Percentiles rank a stretch among this genome's conserved stretches.
Evolutionary conservation across 192 early-diverging fungal species (phyloP).

Genomic region (Podila clonocystis): DNA sequence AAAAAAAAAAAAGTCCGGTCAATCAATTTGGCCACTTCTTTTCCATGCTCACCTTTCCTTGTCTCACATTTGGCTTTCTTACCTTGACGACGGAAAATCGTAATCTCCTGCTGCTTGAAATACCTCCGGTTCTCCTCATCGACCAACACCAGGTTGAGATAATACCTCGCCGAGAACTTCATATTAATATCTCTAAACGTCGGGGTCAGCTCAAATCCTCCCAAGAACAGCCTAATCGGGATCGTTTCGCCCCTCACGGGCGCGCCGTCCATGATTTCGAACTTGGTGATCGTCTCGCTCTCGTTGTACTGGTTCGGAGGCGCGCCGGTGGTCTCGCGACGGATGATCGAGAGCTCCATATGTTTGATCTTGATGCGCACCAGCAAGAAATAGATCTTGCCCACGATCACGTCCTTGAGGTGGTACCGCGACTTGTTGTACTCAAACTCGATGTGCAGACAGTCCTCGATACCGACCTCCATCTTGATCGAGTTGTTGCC

Average conservation of each 20-base stretch:
- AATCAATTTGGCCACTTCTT: too few relatives aligned
- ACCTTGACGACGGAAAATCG: constrained; percentile 72
- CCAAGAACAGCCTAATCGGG: constrained; percentile 96
- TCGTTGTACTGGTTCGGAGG: constrained; percentile 99
- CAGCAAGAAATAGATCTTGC: constrained; percentile 98
- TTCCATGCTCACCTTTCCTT: too few relatives aligned
- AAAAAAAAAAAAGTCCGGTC: too few relatives aligned
- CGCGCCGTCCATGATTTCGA: constrained; percentile 99
- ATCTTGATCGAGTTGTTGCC: constrained; percentile 97
- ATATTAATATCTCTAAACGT: constrained; percentile 99
- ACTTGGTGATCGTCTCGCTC: constrained; percentile 98
- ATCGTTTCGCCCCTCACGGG: constrained; percentile 98
- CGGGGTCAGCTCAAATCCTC: constrained; percentile 97
- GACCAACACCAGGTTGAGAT: constrained; percentile 96
- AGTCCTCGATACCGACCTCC: constrained; percentile 99
- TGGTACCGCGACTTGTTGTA: constrained; percentile 99
- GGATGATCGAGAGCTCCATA: constrained; percentile 99
- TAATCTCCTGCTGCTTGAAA: constrained; percentile 99
- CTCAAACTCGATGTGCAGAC: constrained; percentile 99
- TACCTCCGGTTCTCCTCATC: constrained; percentile 99
- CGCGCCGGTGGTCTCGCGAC: constrained; percentile 95
- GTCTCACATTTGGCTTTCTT: too few relatives aligned
- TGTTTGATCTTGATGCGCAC: constrained; percentile 99
- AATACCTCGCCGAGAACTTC: constrained; percentile 97
- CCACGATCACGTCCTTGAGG: constrained; percentile 98